Conservation (phyloP, 2,329 filamentous ascomycete species). For the Allantophomopsis cytisporea region DNA sequence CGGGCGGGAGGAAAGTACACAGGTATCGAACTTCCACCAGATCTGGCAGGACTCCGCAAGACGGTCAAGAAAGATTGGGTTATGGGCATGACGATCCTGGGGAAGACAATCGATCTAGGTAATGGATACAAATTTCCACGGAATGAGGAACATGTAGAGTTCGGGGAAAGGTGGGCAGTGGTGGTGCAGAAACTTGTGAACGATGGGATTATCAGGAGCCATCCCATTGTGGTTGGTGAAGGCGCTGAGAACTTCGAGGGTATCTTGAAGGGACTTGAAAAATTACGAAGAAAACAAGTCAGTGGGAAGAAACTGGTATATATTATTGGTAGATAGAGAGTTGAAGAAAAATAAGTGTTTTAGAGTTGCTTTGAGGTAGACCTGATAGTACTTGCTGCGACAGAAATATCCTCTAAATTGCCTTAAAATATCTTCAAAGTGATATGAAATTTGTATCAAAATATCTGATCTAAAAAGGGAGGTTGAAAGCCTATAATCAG, state of each 20-base stretch:
- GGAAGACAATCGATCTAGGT: neutral
- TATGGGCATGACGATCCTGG: constrained; percentile 1
- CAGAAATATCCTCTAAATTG: too few relatives aligned
- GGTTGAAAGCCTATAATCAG: too few relatives aligned
- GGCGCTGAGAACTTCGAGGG: constrained; percentile 4
- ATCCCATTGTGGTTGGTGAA: constrained; percentile 2
- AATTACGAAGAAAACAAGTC: constrained; percentile 3
- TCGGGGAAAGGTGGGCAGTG: constrained; percentile 1
- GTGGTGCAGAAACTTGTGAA: constrained; percentile 1
- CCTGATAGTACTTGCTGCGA: too few relatives aligned
- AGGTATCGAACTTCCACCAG: constrained; percentile 19
- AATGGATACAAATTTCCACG: neutral
- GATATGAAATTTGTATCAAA: too few relatives aligned
- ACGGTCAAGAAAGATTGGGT: constrained; percentile 13
- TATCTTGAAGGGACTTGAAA: constrained; percentile 5
- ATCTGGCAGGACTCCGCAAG: constrained; percentile 7
- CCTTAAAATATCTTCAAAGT: too few relatives aligned
- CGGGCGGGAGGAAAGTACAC: constrained; percentile 24
- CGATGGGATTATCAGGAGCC: constrained; percentile 2
- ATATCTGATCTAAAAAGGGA: too few relatives aligned
- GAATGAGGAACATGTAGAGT: neutral
- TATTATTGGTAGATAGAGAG: neutral
- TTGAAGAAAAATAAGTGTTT: neutral
- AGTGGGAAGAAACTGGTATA: constrained; percentile 9
- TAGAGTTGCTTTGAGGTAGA: neutral